Percentiles rank a stretch among this genome's conserved stretches.
Evolutionary conservation across 495 filamentous ascomycete species (phyloP).

Genomic region (Tuber borchii): DNA sequence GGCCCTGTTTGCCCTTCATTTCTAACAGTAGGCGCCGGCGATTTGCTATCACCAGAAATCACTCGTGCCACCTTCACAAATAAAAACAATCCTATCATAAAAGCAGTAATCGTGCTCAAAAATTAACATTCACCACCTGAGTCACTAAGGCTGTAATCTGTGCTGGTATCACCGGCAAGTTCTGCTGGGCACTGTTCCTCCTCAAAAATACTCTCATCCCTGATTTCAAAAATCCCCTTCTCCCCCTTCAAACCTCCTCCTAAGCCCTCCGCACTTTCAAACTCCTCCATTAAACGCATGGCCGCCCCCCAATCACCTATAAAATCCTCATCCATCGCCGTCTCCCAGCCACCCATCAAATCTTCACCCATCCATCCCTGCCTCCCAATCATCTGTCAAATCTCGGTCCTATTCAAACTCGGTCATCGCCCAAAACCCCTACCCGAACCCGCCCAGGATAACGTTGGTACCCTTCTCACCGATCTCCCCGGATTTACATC

Average conservation of each 20-base stretch:
- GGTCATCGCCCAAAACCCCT: conserved; percentile 4
- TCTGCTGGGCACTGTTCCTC: too few species aligned
- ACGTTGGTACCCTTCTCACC: conserved; percentile 7
- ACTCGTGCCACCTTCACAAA: background rate
- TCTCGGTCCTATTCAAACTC: conserved; percentile 12
- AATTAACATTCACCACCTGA: background rate
- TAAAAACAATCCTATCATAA: background rate
- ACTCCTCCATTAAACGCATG: conserved; percentile 24
- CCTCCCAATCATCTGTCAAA: conserved; percentile 2
- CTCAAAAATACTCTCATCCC: background rate
- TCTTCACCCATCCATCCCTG: too few species aligned
- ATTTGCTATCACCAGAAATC: background rate
- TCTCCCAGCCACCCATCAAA: too few species aligned
- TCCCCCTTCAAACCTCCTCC: conserved; percentile 15
- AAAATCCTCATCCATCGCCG: too few species aligned
- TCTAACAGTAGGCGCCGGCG: too few species aligned
- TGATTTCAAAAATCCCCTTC: background rate
- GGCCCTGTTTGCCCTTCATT: too few species aligned
- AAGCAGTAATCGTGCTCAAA: background rate
- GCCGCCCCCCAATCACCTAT: conserved; percentile 24
- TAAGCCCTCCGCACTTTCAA: conserved; percentile 10
- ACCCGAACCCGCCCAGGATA: conserved; percentile 11
- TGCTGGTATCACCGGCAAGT: too few species aligned
- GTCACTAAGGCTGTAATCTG: too few species aligned
- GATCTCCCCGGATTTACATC: background rate